Base-by-base conservation (phyloP, 2,329 filamentous ascomycete genomes). In the Claviceps sp. region DNA sequence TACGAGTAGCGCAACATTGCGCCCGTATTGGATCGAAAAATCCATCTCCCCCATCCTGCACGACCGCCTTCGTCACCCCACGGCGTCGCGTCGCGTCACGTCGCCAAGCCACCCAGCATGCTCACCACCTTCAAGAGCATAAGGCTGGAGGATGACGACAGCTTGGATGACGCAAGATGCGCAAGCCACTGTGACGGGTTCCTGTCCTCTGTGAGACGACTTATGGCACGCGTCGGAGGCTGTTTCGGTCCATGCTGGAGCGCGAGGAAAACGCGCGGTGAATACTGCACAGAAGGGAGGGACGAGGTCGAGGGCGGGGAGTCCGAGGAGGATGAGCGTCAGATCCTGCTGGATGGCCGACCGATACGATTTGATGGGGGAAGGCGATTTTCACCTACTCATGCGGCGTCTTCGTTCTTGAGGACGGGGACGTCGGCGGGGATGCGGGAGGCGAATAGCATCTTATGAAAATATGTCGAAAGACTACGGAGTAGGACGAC, bases 401-500 rank as follows among this genome's bases (percentile, higher is more conserved):
- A 74, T 53, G 71, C 72, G 1, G 68, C 65, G 1, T 55, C 64
- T 5, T 68, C 69, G 4, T 72, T 71, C 56, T 58, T 75, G 48
- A 65, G 60, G 57, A 74, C 69, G 6, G 65, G 71, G 3, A 71
- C 72, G 5, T 59, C 71, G 14, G 59, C 61, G 43, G 58, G 60
- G n/a, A 72, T 72, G 58, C 65, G 58, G 43, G 62, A 61, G 53
- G 63, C 64, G 22, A 71, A 68, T 50, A 58, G 65, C n/a, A 59
- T 67, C 10, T 48, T 66, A 10, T 66, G n/a, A 54, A 4, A n/a
- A 8, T n/a, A 37, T 22, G 19, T 5, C 16, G 26, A 30, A 24
- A 3, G 11, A 22, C 30, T 34, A 26, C 26, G 1, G 24, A 24
- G 24, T 26, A 34, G 30, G 30, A 34, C 30, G 30, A 11, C 30